Conservation (phyloP, 805 yeast genomes). For the Cyberlindnera euphorbiiphila region DNA sequence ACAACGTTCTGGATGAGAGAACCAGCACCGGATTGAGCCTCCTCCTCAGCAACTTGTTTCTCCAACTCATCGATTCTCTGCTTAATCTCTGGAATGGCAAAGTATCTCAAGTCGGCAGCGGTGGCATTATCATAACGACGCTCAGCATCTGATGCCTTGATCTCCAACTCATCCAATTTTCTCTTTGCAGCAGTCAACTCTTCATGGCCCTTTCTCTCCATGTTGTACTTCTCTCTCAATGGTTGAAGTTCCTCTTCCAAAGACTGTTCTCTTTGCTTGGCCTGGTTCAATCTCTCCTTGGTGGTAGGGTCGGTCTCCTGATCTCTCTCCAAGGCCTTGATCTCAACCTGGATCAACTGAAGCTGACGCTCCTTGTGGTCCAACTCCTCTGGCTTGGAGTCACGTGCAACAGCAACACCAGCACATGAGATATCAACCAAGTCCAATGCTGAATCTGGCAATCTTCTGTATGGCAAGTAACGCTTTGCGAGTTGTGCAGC, state of each 20-base stretch:
- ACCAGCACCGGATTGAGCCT: slow-evolving; percentile 52
- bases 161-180: slow-evolving; percentile 87
- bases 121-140: slow-evolving; percentile 93
- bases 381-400: slow-evolving; percentile 94
- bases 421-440: slow-evolving; percentile 96
- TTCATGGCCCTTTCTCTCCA: slow-evolving; percentile 88
- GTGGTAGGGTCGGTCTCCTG: slow-evolving; percentile 79
- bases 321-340: slow-evolving; percentile 95
- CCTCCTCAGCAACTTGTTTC: slow-evolving; percentile 72
- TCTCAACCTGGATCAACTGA: slow-evolving; percentile 90
- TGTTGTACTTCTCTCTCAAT: slow-evolving; percentile 74
- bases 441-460: slow-evolving; percentile 97
- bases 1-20: slow-evolving; percentile 85
- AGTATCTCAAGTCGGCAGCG: slow-evolving; percentile 94
- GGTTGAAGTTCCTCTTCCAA: slow-evolving; percentile 84
- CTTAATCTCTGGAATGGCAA: slow-evolving; percentile 92
- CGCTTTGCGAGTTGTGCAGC: slow-evolving; percentile 95
- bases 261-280: slow-evolving; percentile 74
- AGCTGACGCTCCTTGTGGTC: slow-evolving; percentile 91
- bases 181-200: slow-evolving; percentile 85
- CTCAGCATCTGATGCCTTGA: slow-evolving; percentile 93
- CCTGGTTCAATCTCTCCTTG: slow-evolving; percentile 78
- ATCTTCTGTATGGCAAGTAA: slow-evolving; percentile 88
- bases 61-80: slow-evolving; percentile 75
- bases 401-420: slow-evolving; percentile 96